Evolutionary conservation across 345 rosid species (phyloP).

Genomic region (Capsella bursapastoris): DNA sequence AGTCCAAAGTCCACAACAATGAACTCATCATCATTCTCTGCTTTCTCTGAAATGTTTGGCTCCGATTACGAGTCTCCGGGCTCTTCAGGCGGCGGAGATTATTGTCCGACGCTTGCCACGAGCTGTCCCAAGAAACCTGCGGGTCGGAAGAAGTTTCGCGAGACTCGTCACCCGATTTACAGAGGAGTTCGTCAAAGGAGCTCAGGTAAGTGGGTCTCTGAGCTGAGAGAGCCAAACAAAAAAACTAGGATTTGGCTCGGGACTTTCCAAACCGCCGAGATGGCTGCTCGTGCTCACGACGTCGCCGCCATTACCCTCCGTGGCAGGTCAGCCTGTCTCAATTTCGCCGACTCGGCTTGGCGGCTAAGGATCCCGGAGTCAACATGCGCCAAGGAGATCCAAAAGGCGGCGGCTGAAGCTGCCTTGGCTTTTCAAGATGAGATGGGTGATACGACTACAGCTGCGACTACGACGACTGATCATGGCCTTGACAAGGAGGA

Average conservation of each 20-base stretch:
- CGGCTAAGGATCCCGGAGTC: constrained; percentile 69
- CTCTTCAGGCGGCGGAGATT: constrained; percentile 40
- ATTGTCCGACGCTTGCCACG: constrained; percentile 54
- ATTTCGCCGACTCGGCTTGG: constrained; percentile 88
- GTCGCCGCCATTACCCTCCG: constrained; percentile 77
- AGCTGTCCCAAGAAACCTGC: constrained; percentile 72
- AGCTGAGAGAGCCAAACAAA: constrained; percentile 81
- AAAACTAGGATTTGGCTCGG: constrained; percentile 89
- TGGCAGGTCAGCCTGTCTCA: constrained; percentile 75
- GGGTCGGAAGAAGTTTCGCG: constrained; percentile 82
- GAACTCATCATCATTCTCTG: constrained; percentile 28
- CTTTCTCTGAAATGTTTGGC: constrained; percentile 20
- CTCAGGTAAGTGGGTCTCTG: constrained; percentile 88
- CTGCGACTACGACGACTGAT: neutral
- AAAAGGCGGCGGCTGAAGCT: constrained; percentile 46
- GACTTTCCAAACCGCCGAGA: constrained; percentile 65
- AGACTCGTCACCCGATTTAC: constrained; percentile 74
- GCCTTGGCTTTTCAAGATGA: constrained; percentile 31
- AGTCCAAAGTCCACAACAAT: neutral
- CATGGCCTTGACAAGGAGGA: neutral
- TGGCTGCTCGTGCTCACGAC: constrained; percentile 96
- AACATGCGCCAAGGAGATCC: constrained; percentile 60
- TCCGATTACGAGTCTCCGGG: constrained; percentile 46
- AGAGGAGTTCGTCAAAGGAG: constrained; percentile 44
- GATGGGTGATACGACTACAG: constrained; percentile 33